Percentiles rank a stretch among this genome's conserved stretches.
phyloP scores from a whole-genome alignment of 257 asterid species.

The Lycium barbarum region DNA sequence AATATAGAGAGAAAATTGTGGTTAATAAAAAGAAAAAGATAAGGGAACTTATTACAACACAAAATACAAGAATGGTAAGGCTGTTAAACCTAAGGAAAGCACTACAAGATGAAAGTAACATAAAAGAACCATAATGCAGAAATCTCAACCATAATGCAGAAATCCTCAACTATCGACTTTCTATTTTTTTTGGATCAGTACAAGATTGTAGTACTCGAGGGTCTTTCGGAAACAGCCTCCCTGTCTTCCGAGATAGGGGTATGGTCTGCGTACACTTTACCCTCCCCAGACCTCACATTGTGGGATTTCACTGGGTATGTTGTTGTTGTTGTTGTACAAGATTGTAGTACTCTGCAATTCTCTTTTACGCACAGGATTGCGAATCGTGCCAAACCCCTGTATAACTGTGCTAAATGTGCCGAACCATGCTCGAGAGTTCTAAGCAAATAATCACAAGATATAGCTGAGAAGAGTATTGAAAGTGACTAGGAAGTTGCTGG shows the following conservation, averaged over 20 bases:
- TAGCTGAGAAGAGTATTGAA: background rate
- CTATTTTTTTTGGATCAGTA: background rate
- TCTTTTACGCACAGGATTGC: background rate
- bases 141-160: background rate
- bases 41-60: slow-evolving; percentile 5
- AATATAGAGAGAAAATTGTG: slow-evolving; percentile 20
- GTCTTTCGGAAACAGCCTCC: too few species aligned
- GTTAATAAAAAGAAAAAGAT: slow-evolving; percentile 2
- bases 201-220: slow-evolving; percentile 7
- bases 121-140: slow-evolving; percentile 14
- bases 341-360: slow-evolving; percentile 4
- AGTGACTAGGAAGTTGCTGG: background rate
- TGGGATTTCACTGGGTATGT: too few species aligned
- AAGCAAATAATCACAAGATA: background rate
- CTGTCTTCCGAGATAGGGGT: too few species aligned
- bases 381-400: background rate
- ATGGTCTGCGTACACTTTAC: too few species aligned
- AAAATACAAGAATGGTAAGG: background rate
- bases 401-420: background rate
- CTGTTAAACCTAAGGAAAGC: background rate
- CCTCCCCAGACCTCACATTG: too few species aligned
- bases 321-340: too few species aligned
- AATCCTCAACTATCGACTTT: background rate
- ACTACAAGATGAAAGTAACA: slow-evolving; percentile 21
- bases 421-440: background rate